Conservation (phyloP, 345 rosid genomes). For the Populus simonii region DNA sequence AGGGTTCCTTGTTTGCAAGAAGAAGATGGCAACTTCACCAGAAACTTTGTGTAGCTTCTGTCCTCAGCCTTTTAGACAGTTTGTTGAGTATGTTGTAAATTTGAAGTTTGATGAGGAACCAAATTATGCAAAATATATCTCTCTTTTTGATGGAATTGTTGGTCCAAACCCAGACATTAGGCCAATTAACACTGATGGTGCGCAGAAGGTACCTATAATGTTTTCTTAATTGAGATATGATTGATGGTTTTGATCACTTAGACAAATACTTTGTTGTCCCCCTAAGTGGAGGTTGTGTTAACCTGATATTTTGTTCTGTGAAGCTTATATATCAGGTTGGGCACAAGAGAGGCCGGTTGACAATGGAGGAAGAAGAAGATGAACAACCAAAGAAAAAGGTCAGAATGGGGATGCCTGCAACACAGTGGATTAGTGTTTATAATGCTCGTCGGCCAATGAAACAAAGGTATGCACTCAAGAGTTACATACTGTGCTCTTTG, state of each 20-base stretch:
- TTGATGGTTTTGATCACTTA: slow-evolving; percentile 4
- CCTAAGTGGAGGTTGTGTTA: slow-evolving; percentile 5
- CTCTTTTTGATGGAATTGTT: slow-evolving; percentile 88
- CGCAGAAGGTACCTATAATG: slow-evolving; percentile 65
- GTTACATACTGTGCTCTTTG: slow-evolving; percentile 11
- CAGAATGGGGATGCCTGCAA: slow-evolving; percentile 98
- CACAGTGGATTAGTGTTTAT: slow-evolving; percentile 96
- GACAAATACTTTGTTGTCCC: not conserved
- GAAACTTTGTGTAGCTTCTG: slow-evolving; percentile 86
- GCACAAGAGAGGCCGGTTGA: slow-evolving; percentile 87
- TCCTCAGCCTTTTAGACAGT: slow-evolving; percentile 82
- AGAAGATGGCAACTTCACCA: slow-evolving; percentile 96
- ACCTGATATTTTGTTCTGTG: slow-evolving; percentile 28
- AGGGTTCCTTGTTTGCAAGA: slow-evolving; percentile 94
- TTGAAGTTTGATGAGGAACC: slow-evolving; percentile 97
- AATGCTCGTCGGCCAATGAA: slow-evolving; percentile 97
- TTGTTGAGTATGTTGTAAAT: slow-evolving; percentile 90
- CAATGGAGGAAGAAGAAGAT: slow-evolving; percentile 85
- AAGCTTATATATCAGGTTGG: slow-evolving; percentile 95
- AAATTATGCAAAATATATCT: slow-evolving; percentile 82
- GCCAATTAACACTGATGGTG: slow-evolving; percentile 96
- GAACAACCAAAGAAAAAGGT: slow-evolving; percentile 93
- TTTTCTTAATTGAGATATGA: not conserved
- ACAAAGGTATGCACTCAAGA: slow-evolving; percentile 54
- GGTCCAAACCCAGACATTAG: slow-evolving; percentile 93